Evolutionary conservation across 768 basidiomycete species (phyloP), one percentile per base, ranked within the genome.

Genomic region (Termitomyces sp.): DNA sequence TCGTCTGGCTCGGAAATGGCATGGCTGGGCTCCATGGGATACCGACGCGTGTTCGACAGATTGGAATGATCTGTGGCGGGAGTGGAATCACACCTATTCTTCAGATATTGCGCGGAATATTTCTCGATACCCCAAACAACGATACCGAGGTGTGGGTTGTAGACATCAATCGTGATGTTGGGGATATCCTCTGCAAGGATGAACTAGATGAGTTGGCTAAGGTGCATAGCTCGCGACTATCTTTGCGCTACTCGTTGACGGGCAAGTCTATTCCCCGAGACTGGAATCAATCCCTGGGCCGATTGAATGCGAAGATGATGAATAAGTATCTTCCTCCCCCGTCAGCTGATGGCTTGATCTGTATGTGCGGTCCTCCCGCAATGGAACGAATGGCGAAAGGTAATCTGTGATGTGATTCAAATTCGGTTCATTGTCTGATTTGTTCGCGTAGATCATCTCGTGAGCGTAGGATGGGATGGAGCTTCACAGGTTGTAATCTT

Each of bases 1-100:
- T 86, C 64, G 66, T 75, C 22, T 86, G 81, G 80, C 64, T 73
- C 3, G 81, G 82, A 1, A 52, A 68, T 12, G 78, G 79, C 0
- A 55, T 67, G 9, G 75, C 75, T 13, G 61, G 59, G 27, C 72
- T 78, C 70, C 70, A 73, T 45, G 78, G 78, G 0, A 57, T 68
- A 1, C 63, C 72, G 53, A 66, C 67, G 20, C 66, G 65, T 13
- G 68, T 81, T 18, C 66, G 66, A 24, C 70, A 80, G 20, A 63
- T 87, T 15, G 82, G 81, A 1, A 72, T 86, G 75, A 72, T 86
- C 41, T 85, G 81, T 56, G 85, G 75, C 9, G 85, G 85, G 18
- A 83, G 77, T 41, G 56, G 55, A 31, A 80, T 86, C 53, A 85
- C 85, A 0, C 84, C 85, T 0, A 82, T 86, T 47, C 67, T 84